phyloP scores from a whole-genome alignment of 768 basidiomycete genomes.

The Naganishia kalamii region DNA sequence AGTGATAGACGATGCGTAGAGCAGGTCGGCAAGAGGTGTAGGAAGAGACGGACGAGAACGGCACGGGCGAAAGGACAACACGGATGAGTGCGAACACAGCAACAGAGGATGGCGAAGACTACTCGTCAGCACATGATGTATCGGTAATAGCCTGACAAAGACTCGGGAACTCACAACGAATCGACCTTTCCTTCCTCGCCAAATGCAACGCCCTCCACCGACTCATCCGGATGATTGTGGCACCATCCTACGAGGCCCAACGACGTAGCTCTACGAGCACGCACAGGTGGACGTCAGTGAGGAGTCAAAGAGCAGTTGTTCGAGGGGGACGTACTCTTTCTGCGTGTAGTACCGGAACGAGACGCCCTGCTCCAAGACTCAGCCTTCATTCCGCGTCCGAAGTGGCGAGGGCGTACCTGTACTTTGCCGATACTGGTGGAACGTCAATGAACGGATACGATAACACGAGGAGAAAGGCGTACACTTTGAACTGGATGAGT shows the following conservation, averaged over 20 bases:
- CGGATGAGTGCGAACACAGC: neutral
- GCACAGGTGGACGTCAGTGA: neutral
- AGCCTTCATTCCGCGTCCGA: neutral
- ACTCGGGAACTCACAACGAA: slow-evolving; percentile 31
- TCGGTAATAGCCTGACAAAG: neutral
- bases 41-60: neutral
- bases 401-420: neutral
- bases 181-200: slow-evolving; percentile 32
- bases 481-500: slow-evolving; percentile 10
- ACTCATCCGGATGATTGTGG: slow-evolving; percentile 38
- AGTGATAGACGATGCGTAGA: neutral
- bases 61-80: neutral
- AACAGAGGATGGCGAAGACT: neutral
- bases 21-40: neutral
- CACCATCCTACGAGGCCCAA: slow-evolving; percentile 39
- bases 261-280: slow-evolving; percentile 27
- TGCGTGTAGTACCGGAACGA: slow-evolving; percentile 8
- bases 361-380: neutral
- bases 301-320: neutral
- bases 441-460: neutral
- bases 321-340: neutral
- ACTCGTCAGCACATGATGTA: too few relatives aligned
- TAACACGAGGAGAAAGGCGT: neutral
- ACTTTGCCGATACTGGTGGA: slow-evolving; percentile 5
- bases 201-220: slow-evolving; percentile 39